A percentile compares a stretch with the other conserved stretches of the same genome.
Conservation (phyloP, 2,329 filamentous ascomycete species). For the Cladophialophora psammophila region DNA sequence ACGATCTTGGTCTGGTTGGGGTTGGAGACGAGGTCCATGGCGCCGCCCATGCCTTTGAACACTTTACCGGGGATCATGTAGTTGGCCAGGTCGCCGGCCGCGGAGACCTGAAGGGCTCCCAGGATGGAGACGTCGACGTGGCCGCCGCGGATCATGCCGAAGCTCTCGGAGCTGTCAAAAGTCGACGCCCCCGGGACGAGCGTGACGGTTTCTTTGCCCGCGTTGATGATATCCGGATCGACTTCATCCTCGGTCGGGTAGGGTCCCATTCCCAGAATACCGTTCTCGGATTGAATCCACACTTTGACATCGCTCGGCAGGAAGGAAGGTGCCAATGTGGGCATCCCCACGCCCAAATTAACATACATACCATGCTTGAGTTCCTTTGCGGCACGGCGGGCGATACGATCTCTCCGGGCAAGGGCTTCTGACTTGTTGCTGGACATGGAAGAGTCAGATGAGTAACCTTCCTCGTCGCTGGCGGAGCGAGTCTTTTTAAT, state of each 20-base stretch:
- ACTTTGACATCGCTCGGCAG: constrained; percentile 73
- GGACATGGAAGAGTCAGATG: constrained; percentile 35
- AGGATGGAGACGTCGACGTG: constrained; percentile 85
- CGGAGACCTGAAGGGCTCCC: constrained; percentile 80
- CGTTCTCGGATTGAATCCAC: constrained; percentile 87
- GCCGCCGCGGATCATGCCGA: constrained; percentile 85
- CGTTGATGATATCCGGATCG: constrained; percentile 83
- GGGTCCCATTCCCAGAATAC: constrained; percentile 80
- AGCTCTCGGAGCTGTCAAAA: constrained; percentile 82
- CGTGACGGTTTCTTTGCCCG: constrained; percentile 86
- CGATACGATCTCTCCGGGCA: constrained; percentile 73
- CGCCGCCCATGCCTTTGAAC: constrained; percentile 85
- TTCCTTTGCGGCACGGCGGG: constrained; percentile 77
- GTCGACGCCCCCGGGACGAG: constrained; percentile 76
- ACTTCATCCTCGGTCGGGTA: constrained; percentile 76
- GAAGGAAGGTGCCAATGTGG: constrained; percentile 81
- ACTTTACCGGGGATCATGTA: constrained; percentile 89
- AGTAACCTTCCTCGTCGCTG: constrained; percentile 48
- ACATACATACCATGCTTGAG: constrained; percentile 81
- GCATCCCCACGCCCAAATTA: constrained; percentile 84
- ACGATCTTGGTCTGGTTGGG: constrained; percentile 76
- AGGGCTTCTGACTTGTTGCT: constrained; percentile 55
- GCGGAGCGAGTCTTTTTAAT: constrained; percentile 65
- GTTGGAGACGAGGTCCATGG: constrained; percentile 76
- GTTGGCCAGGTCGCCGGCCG: constrained; percentile 80